A percentile compares a stretch with the other conserved stretches of the same genome.
phyloP scores from a whole-genome alignment of 805 yeast species.

The Ogataea nonfermentans region DNA sequence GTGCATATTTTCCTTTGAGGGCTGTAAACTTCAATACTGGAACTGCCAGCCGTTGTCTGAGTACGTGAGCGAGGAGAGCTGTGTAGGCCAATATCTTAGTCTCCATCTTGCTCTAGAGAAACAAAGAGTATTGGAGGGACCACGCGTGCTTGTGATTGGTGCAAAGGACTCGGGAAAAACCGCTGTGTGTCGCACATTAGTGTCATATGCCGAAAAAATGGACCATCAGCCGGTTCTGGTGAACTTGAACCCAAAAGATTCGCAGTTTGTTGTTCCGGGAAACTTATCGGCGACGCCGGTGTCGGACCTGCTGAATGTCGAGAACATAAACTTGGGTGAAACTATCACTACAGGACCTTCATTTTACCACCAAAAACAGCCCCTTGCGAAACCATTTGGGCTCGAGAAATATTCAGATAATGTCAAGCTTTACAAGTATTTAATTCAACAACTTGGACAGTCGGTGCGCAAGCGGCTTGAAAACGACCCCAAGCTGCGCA shows the following conservation, averaged over 20 bases:
- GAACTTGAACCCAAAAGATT: conserved; percentile 69
- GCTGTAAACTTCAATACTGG: conserved; percentile 58
- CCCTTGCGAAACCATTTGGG: conserved; percentile 81
- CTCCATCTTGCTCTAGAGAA: conserved; percentile 76
- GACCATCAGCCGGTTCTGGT: conserved; percentile 67
- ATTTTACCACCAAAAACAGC: conserved; percentile 80
- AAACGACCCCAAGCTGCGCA: conserved; percentile 44
- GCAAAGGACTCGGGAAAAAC: conserved; percentile 76
- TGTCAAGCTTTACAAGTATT: conserved; percentile 50
- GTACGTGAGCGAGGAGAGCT: conserved; percentile 69
- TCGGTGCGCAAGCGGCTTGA: conserved; percentile 43
- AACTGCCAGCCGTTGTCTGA: conserved; percentile 45
- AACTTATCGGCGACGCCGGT: conserved; percentile 80
- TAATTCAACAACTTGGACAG: conserved; percentile 41
- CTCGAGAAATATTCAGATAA: conserved; percentile 59
- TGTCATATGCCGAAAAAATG: conserved; percentile 74
- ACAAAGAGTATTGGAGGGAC: conserved; percentile 37
- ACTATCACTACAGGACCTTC: conserved; percentile 75
- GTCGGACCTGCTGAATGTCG: conserved; percentile 76
- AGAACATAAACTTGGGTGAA: conserved; percentile 70
- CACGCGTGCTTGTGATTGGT: conserved; percentile 74
- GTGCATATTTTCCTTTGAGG: conserved; percentile 60
- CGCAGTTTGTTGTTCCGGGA: conserved; percentile 66
- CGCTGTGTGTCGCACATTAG: conserved; percentile 61
- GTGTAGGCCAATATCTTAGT: conserved; percentile 61